Evolutionary conservation across 768 basidiomycete species (phyloP), one percentile per base, ranked within the genome.

Genomic region (Mycena chlorophos): DNA sequence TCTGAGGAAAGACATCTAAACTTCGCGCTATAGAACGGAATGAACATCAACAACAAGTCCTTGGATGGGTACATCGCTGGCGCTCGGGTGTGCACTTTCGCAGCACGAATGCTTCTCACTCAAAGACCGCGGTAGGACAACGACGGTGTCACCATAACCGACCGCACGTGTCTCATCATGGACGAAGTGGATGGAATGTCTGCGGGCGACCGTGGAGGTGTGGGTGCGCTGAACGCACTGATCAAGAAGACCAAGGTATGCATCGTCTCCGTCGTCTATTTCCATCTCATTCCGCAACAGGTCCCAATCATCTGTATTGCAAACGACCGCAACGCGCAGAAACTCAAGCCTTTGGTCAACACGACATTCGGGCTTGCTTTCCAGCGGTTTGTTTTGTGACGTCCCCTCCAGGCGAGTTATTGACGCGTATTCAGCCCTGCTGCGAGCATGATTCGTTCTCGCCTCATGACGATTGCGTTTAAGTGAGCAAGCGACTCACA

Each of bases 151-250:
- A 66, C 75, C 16, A 85, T 98, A 60, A 94, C 89, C 0, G 83
- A 89, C 63, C 84, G 78, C 68, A 83, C 89, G 0, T 92, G 94
- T 61, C 75, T 99, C 42, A 98, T 99, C 68, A 98, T 99, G 96
- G 97, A 99, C 65, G 97, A 99, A 69, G 96, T 98, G 2, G 97
- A 99, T 62, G 97, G 97, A 1, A 99, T 98, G 95, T 96, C 94
- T 4, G 91, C 91, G 3, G 97, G 97, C 17, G 97, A 99, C 71
- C 81, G 97, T 42, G 97, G 97, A 16, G 97, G 97, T 52, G 91
- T 98, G 1, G 96, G 93, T 22, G 97, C 97, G 5, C 68, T 99
- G 62, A 93, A 93, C 55, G 86, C 86, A 0, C 66, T 99, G 57
- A 96, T 99, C 63, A 94, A 88, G 75, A 98, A 96, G 77, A 88